Base-by-base conservation (phyloP, 441 rosid species). In the Manihot esculenta region DNA sequence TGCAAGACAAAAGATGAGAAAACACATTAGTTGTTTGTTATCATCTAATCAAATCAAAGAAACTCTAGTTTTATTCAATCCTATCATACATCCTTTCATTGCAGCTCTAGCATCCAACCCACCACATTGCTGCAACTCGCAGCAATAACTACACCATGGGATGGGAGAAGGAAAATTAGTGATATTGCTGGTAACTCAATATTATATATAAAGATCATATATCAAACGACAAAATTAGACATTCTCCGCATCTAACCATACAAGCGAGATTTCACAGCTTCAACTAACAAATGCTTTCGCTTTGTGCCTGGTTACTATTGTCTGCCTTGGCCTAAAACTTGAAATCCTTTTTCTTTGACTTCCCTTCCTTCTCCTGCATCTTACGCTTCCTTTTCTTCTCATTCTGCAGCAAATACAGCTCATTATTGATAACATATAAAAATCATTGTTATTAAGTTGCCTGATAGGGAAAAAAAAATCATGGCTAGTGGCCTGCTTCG, bases 301-400 rank as follows among this genome's bases (percentile, higher is more conserved):
- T 59, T 18, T 50, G n/a, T 26, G n/a, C 13, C 3, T 8, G 30
- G 11, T 26, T n/a, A 41, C 53, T n/a, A n/a, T n/a, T n/a, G n/a
- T n/a, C n/a, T n/a, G n/a, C n/a, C n/a, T n/a, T n/a, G n/a, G n/a
- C n/a, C 81, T 80, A 95, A 72, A 95, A 95, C 79, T 95, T 95
- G 84, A 91, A 95, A 80, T 93, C 98, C 75, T 89, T 93, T 65
- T 95, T 95, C 88, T 93, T 95, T 0, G 93, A 83, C 79, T 93
- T 93, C 44, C 97, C 97, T 0, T 95, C 99, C 76, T 93, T 95
- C 6, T 95, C 99, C 65, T 89, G 94, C 93, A 85, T 86, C 81
- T 89, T 88, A 0, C 96, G 91, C 84, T 91, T 95, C 83, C 97
- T 82, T 80, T 91, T 93, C 87, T 91, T 93, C 83, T 87, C 94